phyloP scores from a whole-genome alignment of 768 basidiomycete genomes.

The Suillus decipiens region DNA sequence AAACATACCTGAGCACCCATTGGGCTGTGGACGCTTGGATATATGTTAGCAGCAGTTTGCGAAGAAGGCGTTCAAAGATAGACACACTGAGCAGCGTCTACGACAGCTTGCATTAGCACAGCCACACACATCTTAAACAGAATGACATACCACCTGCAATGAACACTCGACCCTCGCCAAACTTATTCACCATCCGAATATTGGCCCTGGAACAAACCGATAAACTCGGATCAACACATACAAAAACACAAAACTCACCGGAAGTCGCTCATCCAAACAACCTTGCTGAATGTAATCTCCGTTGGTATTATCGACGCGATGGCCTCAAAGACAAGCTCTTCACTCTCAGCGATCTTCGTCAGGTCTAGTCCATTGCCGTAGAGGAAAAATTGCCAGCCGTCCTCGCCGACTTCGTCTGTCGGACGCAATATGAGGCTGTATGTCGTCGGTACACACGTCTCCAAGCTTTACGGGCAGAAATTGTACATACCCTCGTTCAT shows the following conservation, averaged over 20 bases:
- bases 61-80: neutral
- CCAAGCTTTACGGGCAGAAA: neutral
- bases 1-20: neutral
- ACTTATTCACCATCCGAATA: neutral
- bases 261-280: constrained; percentile 28
- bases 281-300: constrained; percentile 27
- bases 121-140: neutral
- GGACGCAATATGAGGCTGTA: constrained; percentile 15
- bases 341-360: constrained; percentile 19
- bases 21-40: neutral
- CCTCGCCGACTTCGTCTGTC: constrained; percentile 23
- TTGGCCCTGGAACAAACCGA: neutral
- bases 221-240: neutral
- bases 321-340: constrained; percentile 29
- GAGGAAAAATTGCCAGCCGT: constrained; percentile 24
- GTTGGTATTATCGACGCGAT: constrained; percentile 23
- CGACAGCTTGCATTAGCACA: neutral
- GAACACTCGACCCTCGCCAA: neutral
- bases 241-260: constrained; percentile 22
- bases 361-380: constrained; percentile 13
- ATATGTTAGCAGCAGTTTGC: neutral
- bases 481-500: neutral
- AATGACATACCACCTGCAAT: neutral
- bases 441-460: neutral
- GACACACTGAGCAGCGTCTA: constrained; percentile 4